Base-by-base conservation (phyloP, 805 yeast genomes). In the Candida ipomoeae region DNA sequence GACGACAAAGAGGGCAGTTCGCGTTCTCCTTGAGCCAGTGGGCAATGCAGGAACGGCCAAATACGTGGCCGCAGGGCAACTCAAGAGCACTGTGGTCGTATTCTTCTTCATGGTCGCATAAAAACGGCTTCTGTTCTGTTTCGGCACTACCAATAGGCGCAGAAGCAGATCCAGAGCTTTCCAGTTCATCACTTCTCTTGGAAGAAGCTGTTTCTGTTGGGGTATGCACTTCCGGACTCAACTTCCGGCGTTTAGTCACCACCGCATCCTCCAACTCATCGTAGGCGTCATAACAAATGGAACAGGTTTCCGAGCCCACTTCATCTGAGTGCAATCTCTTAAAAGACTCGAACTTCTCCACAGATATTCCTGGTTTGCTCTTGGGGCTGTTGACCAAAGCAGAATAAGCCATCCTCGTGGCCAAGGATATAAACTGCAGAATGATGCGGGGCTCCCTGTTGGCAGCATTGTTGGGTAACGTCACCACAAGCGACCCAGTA, bases 1-100 rank as follows among this genome's bases (percentile, higher is more conserved):
- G 73, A 51, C 98, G 81, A 64, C 99, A 92, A 43, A 92, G 68
- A 0, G 99, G 99, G 64, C 98, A 91, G 2, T 89, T 81, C 31
- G 81, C 78, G 59, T 86, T 83, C 21, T 79, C 70, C 53, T 77
- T 79, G 46, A 92, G 78, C 99, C 99, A 92, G 58, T 85, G 88
- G 51, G 75, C 79, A 21, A 90, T 71, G 70, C 99, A 92, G n/a
- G 81, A 78, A 54, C 83, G 77, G 6, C 99, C 98, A 72, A 94
- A 92, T 0, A 83, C 63, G 62, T 92, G 99, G 7, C 82, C 82
- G 66, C 99, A 92, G 0, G 96, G 94, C 78, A 92, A 74, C 51
- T 78, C 71, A 1, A 87, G 74, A 0, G 97, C 86, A 3, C 76
- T 65, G 64, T 94, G 97, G 31, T 49, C 48, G 38, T 48, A 57